Base-by-base conservation (phyloP, 345 rosid species). In the Syzygium jambos region DNA sequence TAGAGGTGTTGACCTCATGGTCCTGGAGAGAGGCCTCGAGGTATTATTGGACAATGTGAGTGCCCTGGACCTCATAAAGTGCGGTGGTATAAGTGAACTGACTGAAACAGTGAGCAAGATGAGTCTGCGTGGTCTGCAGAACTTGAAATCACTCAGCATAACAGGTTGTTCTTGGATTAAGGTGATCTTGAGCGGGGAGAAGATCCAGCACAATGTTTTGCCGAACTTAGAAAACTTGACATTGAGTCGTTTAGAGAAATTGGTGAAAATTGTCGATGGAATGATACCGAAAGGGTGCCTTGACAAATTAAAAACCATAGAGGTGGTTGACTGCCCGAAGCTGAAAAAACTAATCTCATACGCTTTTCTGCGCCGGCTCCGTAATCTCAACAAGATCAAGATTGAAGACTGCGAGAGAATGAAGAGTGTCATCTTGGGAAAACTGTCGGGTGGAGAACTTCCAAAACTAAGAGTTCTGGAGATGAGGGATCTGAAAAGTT, bases 1-100 rank as follows among this genome's bases (percentile, higher is more conserved):
- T 23, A 88, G 91, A 87, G 88, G 91, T 53, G 89, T 91, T n/a
- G 92, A 91, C n/a, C 89, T 90, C 52, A 80, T 89, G 61, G 88
- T 90, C 80, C 78, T 88, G 59, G 86, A 34, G 78, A 53, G 84
- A 85, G 88, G 89, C 27, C 85, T 91, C 11, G 87, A 89, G 29
- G 89, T 89, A n/a, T 51, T 90, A 29, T 8, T 91, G 4, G 57
- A 78, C 83, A 85, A 84, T 55, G 87, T 88, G 29, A 90, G 57
- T 30, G 87, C 91, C 34, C 86, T 91, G 89, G 92, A 89, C 85
- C 85, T 90, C 82, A 85, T 88, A 84, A 68, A 56, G 6, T 90
- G 91, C 77, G 90, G 89, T 9, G 93, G 92, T 82, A 80, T 85
- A 30, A 88, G 86, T 78, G 68, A 83, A 8, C 29, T 90, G 55